Base-by-base conservation (phyloP, 1,139 yeast genomes). In the Insectozyma bohioensis region DNA sequence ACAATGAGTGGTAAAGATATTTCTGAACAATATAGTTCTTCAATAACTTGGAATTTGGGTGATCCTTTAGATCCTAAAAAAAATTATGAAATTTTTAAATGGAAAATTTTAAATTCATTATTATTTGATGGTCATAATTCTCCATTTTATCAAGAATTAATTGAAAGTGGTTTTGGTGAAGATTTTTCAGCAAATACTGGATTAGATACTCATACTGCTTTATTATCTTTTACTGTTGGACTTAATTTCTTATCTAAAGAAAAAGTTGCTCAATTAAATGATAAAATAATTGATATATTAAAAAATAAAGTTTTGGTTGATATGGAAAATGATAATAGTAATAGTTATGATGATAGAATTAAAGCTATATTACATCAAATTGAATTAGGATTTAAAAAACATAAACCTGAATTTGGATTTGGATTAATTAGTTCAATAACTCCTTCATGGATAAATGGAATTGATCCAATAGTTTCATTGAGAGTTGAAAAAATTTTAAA, bases 81-180 rank as follows among this genome's bases (percentile, higher is more conserved):
- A 35, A 65, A 58, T 10, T 84, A 83, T 49, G 81, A 79, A 34
- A 66, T 87, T 0, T 85, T 90, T 54, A 71, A 85, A 31, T 69
- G 92, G 74, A 83, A 80, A 40, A 65, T 90, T 5, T 64, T 90
- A 30, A 78, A 85, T 15, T 76, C 81, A 12, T 63, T 94, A 38
- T 64, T 94, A 23, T 76, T 85, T 47, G 97, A 87, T 54, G 97
- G 98, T 1, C 97, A 90, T 51, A 83, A 92, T 10, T 84, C 97
- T 8, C 92, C 95, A 5, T 70, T 92, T 35, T 86, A 90, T 57
- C 87, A 88, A 57, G 78, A 78, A 15, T 67, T 92, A 38, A 84
- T 92, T 40, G 98, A 92, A 55, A 63, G 83, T 7, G 95, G 94
- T 2, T 58, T 80, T 28, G 97, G 95, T 25, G 79, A 85, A 30